phyloP scores from a whole-genome alignment of 2,329 filamentous ascomycete genomes.

The Corynespora cassiicola region DNA sequence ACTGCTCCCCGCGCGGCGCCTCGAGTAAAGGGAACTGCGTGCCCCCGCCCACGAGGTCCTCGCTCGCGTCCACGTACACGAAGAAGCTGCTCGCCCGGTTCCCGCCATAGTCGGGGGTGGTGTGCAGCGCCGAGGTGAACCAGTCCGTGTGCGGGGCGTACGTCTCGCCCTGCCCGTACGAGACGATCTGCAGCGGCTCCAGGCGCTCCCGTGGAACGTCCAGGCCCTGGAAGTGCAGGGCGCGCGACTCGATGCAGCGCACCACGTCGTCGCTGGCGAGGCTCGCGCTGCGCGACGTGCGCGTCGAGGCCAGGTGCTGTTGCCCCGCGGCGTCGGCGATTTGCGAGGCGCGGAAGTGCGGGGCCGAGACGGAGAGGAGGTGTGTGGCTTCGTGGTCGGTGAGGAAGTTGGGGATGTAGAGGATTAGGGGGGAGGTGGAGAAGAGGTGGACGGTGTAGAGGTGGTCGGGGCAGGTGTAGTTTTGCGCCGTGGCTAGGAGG shows the following conservation, averaged over 20 bases:
- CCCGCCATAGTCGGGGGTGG: conserved; percentile 26
- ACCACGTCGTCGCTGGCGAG: conserved; percentile 50
- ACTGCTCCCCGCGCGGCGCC: conserved; percentile 51
- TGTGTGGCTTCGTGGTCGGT: conserved; percentile 55
- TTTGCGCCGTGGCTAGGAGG: conserved; percentile 12
- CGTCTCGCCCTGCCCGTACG: conserved; percentile 61
- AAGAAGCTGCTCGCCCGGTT: conserved; percentile 62
- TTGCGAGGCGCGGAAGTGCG: conserved; percentile 20
- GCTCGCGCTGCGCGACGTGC: conserved; percentile 26
- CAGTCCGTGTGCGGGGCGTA: conserved; percentile 66
- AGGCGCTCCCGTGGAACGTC: conserved; percentile 51
- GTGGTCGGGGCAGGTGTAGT: conserved; percentile 42
- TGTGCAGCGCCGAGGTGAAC: conserved; percentile 35
- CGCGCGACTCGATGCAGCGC: conserved; percentile 63
- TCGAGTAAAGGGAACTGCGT: conserved; percentile 63
- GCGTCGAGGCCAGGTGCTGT: conserved; percentile 25
- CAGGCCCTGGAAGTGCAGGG: conserved; percentile 64
- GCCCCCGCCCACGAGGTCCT: conserved; percentile 59
- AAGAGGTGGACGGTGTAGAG: conserved; percentile 55
- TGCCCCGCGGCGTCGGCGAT: conserved; percentile 28
- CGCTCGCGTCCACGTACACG: conserved; percentile 59
- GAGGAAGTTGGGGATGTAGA: conserved; percentile 64
- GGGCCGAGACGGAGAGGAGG: conserved; percentile 58
- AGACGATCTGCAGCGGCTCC: conserved; percentile 53
- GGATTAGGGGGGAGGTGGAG: conserved; percentile 59